Conservation (phyloP, 1,284 basidiomycete species). For the Pholiota adiposa region DNA sequence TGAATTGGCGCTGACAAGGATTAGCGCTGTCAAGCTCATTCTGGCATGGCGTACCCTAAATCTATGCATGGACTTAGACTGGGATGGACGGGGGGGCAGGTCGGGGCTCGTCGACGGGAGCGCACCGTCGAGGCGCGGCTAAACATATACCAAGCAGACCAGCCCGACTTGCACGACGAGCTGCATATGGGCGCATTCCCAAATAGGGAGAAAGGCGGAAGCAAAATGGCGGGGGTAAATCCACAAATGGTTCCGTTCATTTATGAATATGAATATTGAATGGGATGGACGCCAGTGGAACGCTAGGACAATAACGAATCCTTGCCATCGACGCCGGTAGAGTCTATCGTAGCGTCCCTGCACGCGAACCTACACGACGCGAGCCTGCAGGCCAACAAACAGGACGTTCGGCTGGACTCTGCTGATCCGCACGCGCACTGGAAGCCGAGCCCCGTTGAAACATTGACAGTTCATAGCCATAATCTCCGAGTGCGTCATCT, state of each 20-base stretch:
- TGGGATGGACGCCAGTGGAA: neutral
- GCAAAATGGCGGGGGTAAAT: neutral
- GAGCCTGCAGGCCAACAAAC: neutral
- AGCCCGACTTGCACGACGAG: neutral
- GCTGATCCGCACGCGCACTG: neutral
- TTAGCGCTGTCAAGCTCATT: no score
- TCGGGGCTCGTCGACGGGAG: neutral
- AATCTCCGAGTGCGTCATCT: no score
- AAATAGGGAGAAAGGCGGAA: neutral
- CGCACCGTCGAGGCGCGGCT: neutral
- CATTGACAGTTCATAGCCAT: neutral
- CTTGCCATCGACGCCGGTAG: conserved; percentile 2
- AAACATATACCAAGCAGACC: neutral
- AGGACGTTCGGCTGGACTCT: no score
- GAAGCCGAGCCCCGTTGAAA: neutral
- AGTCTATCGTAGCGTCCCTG: neutral
- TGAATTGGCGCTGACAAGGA: no score
- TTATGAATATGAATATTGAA: conserved; percentile 8
- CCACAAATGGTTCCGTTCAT: neutral
- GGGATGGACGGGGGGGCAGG: neutral
- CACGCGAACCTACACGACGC: neutral
- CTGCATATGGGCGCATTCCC: neutral
- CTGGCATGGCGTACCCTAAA: no score
- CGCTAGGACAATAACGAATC: neutral
- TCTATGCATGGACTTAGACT: no score